Evolutionary conservation across 2,329 filamentous ascomycete species (phyloP).

Genomic region (Ceratocystis ficicola): DNA sequence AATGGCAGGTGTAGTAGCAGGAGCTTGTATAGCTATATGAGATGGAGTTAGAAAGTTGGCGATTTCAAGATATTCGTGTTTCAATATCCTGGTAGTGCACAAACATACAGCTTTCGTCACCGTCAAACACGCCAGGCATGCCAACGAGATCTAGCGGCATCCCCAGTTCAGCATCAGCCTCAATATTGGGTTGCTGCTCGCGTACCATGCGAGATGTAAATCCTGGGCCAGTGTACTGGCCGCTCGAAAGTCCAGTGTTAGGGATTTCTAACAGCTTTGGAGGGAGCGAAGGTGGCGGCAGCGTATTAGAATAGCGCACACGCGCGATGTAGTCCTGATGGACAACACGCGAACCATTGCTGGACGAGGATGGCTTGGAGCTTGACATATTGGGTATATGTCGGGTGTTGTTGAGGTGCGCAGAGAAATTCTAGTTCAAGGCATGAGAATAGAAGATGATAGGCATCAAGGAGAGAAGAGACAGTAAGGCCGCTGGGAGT

Average conservation of each 20-base stretch:
- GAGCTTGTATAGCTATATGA: constrained; percentile 63
- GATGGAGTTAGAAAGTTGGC: background rate
- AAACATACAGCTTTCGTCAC: constrained; percentile 75
- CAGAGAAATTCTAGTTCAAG: background rate
- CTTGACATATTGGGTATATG: constrained; percentile 14
- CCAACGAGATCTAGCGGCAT: constrained; percentile 95
- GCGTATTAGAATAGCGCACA: constrained; percentile 87
- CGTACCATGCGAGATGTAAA: constrained; percentile 82
- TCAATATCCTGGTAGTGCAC: background rate
- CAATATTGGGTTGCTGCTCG: constrained; percentile 89
- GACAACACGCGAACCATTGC: constrained; percentile 44
- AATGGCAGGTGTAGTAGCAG: constrained; percentile 55
- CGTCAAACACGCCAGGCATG: constrained; percentile 87
- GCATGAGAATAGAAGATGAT: background rate
- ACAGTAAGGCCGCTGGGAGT: background rate
- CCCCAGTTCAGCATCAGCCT: constrained; percentile 91
- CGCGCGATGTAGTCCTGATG: constrained; percentile 97
- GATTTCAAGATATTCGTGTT: background rate
- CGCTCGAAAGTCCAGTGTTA: constrained; percentile 74
- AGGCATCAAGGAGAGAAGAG: background rate
- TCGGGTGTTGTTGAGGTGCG: background rate
- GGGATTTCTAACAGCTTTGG: constrained; percentile 96
- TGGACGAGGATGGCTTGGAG: constrained; percentile 17
- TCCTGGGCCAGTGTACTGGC: constrained; percentile 78
- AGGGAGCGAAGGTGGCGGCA: constrained; percentile 85